Evolutionary conservation across 2,329 filamentous ascomycete species (phyloP).

Genomic region (Macroventuria anomochaeta): DNA sequence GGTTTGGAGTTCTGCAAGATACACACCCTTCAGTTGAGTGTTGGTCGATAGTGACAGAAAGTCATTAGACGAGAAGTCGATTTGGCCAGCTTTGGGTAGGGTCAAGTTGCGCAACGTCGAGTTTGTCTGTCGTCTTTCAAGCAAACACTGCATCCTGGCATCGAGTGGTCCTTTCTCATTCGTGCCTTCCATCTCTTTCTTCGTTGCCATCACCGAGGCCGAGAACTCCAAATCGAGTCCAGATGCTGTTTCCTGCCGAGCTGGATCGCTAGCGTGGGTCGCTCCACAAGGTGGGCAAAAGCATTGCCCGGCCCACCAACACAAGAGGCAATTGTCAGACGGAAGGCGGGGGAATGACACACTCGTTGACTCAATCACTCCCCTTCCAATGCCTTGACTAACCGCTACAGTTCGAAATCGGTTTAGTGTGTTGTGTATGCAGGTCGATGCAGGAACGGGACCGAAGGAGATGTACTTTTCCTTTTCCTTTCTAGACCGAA

Average conservation of each 20-base stretch:
- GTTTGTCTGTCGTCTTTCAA: slow-evolving; percentile 50
- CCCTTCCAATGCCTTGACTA: slow-evolving; percentile 16
- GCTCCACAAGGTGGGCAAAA: slow-evolving; percentile 4
- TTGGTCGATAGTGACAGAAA: slow-evolving; percentile 65
- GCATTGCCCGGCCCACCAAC: not conserved
- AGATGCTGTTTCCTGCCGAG: slow-evolving; percentile 8
- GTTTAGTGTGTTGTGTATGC: slow-evolving; percentile 17
- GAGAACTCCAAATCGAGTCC: not conserved
- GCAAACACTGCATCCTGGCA: slow-evolving; percentile 31
- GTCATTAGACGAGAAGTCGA: slow-evolving; percentile 71
- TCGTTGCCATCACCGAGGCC: not conserved
- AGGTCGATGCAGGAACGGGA: slow-evolving; percentile 10
- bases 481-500: not conserved
- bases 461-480: not conserved
- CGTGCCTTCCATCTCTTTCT: slow-evolving; percentile 19
- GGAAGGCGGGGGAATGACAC: slow-evolving; percentile 7
- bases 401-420: slow-evolving; percentile 19
- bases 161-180: slow-evolving; percentile 25
- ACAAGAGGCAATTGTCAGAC: slow-evolving; percentile 11
- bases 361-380: slow-evolving; percentile 6
- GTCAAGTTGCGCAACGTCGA: slow-evolving; percentile 44
- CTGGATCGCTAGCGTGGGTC: slow-evolving; percentile 3
- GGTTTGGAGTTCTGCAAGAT: slow-evolving; percentile 54
- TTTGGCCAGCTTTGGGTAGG: slow-evolving; percentile 40
- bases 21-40: slow-evolving; percentile 55